Conservation (phyloP, 305 asterid species). For the Petunia hybrid region DNA sequence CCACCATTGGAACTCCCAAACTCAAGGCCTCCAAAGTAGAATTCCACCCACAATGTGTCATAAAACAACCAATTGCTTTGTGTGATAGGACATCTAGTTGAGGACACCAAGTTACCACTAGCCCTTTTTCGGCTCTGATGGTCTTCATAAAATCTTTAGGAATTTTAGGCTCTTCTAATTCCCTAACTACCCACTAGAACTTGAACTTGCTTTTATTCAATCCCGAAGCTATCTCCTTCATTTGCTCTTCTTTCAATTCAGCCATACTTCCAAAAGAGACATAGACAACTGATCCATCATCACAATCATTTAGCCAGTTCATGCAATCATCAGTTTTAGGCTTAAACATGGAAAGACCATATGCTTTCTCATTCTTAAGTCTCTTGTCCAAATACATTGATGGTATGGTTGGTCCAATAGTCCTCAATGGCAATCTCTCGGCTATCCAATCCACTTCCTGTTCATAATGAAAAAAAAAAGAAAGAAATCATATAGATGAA, state of each 20-base stretch:
- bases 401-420: constrained; percentile 3
- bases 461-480: neutral
- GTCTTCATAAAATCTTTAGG: neutral
- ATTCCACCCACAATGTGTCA: constrained; percentile 40
- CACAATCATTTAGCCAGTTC: constrained; percentile 28
- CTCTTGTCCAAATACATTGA: constrained; percentile 39
- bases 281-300: constrained; percentile 29
- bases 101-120: constrained; percentile 41
- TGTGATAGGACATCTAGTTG: constrained; percentile 37
- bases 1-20: constrained; percentile 40
- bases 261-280: constrained; percentile 40
- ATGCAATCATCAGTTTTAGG: constrained; percentile 30
- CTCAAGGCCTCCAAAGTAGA: constrained; percentile 38
- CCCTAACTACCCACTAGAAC: constrained; percentile 37
- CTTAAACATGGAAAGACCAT: constrained; percentile 28
- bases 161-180: neutral
- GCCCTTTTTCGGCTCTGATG: constrained; percentile 18
- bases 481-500: neutral
- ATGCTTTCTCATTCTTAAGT: constrained; percentile 31
- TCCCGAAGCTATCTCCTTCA: constrained; percentile 33
- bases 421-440: constrained; percentile 28
- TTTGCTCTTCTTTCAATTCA: neutral
- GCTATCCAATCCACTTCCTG: constrained; percentile 27
- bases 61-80: constrained; percentile 32
- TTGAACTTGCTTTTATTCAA: neutral